These are phyloP conservation scores for Pseudogymnoascus sp. DNA, from an alignment of 2,329 filamentous ascomycete species.

Conservation along the genomic window DNA sequence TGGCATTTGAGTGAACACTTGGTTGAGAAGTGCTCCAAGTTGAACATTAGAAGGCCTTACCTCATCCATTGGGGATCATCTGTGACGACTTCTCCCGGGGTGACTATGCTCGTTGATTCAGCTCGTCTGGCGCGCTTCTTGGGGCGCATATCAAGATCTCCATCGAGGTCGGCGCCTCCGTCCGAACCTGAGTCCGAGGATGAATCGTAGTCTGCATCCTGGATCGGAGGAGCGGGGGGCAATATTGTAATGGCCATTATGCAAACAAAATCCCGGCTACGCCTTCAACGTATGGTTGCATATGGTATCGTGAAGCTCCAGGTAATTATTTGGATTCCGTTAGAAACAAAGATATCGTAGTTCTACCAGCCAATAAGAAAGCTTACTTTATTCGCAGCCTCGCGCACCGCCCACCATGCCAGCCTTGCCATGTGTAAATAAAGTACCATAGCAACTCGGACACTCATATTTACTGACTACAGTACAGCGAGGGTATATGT, in stretches of 20 bases:
- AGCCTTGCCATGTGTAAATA: background rate
- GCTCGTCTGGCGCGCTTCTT: conserved; percentile 32
- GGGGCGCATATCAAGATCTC: conserved; percentile 35
- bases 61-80: conserved; percentile 96
- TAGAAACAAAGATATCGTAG: background rate
- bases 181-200: conserved; percentile 18
- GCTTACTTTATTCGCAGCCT: background rate
- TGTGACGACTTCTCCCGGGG: conserved; percentile 82
- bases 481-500: background rate
- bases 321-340: background rate
- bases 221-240: conserved; percentile 22
- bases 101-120: conserved; percentile 54
- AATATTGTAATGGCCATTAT: conserved; percentile 29
- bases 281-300: background rate
- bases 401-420: background rate
- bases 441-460: background rate
- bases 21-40: background rate
- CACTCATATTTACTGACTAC: background rate
- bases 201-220: conserved; percentile 14
- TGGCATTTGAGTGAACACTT: background rate
- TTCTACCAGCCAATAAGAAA: background rate
- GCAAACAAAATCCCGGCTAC: too few relatives aligned
- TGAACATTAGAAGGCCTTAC: conserved; percentile 28
- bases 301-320: background rate
- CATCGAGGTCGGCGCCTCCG: conserved; percentile 26